Conservation (phyloP, 352 stramenopile genomes). For the Pythium graminicola region DNA sequence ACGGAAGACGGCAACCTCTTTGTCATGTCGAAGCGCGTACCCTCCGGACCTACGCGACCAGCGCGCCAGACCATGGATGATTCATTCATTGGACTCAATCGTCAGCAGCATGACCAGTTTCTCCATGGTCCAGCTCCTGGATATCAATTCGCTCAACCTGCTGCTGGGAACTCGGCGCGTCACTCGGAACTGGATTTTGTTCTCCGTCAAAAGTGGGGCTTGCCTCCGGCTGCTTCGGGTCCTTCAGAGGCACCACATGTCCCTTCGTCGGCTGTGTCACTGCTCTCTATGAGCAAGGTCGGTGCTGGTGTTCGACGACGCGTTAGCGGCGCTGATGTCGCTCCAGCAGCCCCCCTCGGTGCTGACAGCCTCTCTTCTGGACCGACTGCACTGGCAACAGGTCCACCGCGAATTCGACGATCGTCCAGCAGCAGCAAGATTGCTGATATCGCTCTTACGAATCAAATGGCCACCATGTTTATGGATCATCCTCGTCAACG, state of each 20-base stretch:
- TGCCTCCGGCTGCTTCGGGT: not conserved
- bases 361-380: slow-evolving; percentile 9
- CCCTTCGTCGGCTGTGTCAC: slow-evolving; percentile 4
- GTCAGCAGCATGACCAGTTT: slow-evolving; percentile 1
- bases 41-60: not conserved
- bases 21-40: slow-evolving; percentile 20
- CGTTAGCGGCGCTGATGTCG: slow-evolving; percentile 13
- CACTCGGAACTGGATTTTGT: slow-evolving; percentile 21
- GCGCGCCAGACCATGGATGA: slow-evolving; percentile 20
- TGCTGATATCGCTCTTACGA: slow-evolving; percentile 1
- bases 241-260: not conserved
- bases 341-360: not conserved
- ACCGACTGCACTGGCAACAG: slow-evolving; percentile 6
- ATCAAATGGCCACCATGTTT: slow-evolving; percentile 17
- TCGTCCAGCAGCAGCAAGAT: slow-evolving; percentile 17
- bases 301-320: slow-evolving; percentile 14
- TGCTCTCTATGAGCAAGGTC: slow-evolving; percentile 22
- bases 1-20: slow-evolving; percentile 19
- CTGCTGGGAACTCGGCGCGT: not conserved
- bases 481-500: slow-evolving; percentile 15
- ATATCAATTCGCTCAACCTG: not conserved
- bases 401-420: not conserved
- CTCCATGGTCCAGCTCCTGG: not conserved
- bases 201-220: slow-evolving; percentile 6
- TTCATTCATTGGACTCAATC: slow-evolving; percentile 16